Evolutionary conservation across 352 stramenopile genomes (phyloP).

Genomic region (Pythium angustatum): DNA sequence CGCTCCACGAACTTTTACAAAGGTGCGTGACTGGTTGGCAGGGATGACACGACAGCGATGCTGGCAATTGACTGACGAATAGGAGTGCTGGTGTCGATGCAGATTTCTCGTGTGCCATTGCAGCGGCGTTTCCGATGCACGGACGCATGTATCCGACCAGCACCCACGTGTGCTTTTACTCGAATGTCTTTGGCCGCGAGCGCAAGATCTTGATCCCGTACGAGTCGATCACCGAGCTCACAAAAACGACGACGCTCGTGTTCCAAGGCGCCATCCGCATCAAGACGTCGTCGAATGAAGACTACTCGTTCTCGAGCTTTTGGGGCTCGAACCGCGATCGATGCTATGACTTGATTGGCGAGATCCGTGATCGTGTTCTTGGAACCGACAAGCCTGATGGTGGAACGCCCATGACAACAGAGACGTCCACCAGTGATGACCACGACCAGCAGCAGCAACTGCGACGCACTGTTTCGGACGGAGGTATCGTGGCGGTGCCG

Average conservation of each 20-base stretch:
- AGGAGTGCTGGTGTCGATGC: neutral
- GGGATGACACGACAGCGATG: no score
- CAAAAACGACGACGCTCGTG: constrained; percentile 83
- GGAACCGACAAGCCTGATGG: constrained; percentile 1
- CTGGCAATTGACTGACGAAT: no score
- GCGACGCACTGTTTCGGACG: constrained; percentile 55
- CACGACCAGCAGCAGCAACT: constrained; percentile 13
- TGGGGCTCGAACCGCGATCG: constrained; percentile 81
- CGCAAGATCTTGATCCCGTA: constrained; percentile 88
- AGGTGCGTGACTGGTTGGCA: constrained; percentile 37
- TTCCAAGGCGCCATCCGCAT: constrained; percentile 81
- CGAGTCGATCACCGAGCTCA: constrained; percentile 76
- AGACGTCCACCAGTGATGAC: neutral
- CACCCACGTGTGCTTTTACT: constrained; percentile 86
- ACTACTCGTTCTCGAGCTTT: constrained; percentile 87
- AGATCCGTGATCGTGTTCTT: constrained; percentile 62
- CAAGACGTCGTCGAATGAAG: constrained; percentile 48
- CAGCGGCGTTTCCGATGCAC: constrained; percentile 80
- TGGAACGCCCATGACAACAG: constrained; percentile 11
- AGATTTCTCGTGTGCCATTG: constrained; percentile 87
- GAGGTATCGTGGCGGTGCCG: constrained; percentile 45
- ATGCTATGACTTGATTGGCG: constrained; percentile 74
- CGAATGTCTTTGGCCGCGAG: constrained; percentile 85
- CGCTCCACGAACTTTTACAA: constrained; percentile 73
- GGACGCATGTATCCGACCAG: constrained; percentile 87